phyloP scores from a whole-genome alignment of 2,329 filamentous ascomycete species.

The Pyricularia sp. region DNA sequence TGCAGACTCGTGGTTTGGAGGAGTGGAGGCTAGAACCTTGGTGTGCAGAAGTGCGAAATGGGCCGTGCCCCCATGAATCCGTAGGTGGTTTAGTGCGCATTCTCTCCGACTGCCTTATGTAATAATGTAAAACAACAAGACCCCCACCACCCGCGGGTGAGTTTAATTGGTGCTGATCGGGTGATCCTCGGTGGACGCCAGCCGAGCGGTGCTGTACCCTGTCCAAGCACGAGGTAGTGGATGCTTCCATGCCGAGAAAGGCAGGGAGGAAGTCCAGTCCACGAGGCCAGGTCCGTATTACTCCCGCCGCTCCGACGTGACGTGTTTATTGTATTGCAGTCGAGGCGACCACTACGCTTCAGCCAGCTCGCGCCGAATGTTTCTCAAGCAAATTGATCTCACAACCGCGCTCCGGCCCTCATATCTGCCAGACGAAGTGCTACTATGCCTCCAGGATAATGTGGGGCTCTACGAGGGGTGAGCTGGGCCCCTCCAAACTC shows the following conservation, averaged over 20 bases:
- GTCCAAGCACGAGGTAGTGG: background rate
- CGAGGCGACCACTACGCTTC: background rate
- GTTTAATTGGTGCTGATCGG: background rate
- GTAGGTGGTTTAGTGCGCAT: background rate
- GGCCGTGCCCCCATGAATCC: background rate
- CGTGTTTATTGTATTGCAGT: background rate
- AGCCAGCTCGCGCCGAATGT: slow-evolving; percentile 60
- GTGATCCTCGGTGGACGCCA: background rate
- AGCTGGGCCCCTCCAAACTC: slow-evolving; percentile 19
- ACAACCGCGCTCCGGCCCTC: slow-evolving; percentile 91
- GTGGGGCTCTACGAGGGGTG: slow-evolving; percentile 97
- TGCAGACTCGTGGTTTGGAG: background rate
- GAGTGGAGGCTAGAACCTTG: background rate
- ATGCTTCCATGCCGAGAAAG: background rate
- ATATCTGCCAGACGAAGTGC: slow-evolving; percentile 82
- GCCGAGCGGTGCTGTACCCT: background rate
- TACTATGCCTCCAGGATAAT: slow-evolving; percentile 94
- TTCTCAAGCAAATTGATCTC: slow-evolving; percentile 88
- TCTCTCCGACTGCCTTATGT: background rate
- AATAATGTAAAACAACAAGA: background rate
- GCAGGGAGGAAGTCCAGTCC: no score
- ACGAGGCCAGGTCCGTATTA: background rate
- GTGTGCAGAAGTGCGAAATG: background rate
- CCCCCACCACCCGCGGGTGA: background rate
- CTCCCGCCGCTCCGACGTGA: background rate